phyloP scores from a whole-genome alignment of 495 filamentous ascomycete species.

The Talaromyces wortmannii region DNA sequence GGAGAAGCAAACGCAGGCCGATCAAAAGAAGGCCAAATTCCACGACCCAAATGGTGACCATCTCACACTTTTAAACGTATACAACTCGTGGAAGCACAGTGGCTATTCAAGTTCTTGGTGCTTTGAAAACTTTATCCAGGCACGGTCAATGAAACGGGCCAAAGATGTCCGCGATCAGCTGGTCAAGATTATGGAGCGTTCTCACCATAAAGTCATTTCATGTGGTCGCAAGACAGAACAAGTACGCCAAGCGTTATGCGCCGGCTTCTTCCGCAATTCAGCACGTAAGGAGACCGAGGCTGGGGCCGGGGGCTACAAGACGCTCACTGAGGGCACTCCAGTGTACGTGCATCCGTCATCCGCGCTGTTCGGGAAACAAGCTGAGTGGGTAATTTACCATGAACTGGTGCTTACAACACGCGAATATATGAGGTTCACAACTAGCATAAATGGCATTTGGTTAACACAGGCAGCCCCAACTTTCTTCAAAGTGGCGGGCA shows the following conservation, averaged over 20 bases:
- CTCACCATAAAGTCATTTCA: slow-evolving; percentile 69
- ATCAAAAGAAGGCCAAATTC: slow-evolving; percentile 96
- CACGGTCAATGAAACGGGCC: slow-evolving; percentile 74
- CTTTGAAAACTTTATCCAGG: slow-evolving; percentile 96
- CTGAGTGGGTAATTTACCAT: slow-evolving; percentile 92
- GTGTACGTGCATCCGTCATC: slow-evolving; percentile 89
- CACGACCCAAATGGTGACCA: slow-evolving; percentile 94
- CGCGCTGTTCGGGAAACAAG: slow-evolving; percentile 88
- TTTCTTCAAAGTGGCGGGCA: slow-evolving; percentile 96
- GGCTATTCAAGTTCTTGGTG: slow-evolving; percentile 87
- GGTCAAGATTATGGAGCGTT: slow-evolving; percentile 85
- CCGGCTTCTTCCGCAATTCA: slow-evolving; percentile 89
- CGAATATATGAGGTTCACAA: slow-evolving; percentile 98
- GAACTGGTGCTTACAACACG: slow-evolving; percentile 82
- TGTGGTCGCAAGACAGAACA: slow-evolving; percentile 82
- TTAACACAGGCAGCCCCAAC: slow-evolving; percentile 89
- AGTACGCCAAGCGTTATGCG: slow-evolving; percentile 83
- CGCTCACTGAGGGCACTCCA: slow-evolving; percentile 85
- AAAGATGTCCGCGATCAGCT: slow-evolving; percentile 92
- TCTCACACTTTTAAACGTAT: slow-evolving; percentile 90
- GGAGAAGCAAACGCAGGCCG: slow-evolving; percentile 91
- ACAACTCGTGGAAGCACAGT: slow-evolving; percentile 85
- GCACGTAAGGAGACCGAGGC: slow-evolving; percentile 41
- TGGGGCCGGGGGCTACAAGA: slow-evolving; percentile 67
- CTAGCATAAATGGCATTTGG: slow-evolving; percentile 82